These are phyloP conservation scores for Lasiosphaeria miniovina DNA, from an alignment of 495 filamentous ascomycete genomes.

Conservation along the genomic window DNA sequence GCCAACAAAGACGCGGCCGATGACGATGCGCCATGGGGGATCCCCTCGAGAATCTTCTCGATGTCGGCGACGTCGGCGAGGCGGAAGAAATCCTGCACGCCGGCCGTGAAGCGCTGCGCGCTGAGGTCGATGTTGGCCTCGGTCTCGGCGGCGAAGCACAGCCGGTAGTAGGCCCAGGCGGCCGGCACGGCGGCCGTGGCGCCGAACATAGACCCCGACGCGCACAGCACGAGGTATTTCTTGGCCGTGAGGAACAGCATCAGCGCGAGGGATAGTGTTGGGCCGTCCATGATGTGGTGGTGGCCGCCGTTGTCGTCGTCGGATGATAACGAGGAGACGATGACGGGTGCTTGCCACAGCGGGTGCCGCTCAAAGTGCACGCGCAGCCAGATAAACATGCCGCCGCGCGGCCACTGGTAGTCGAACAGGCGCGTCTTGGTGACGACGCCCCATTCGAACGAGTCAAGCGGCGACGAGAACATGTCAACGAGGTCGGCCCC, in stretches of 20 bases:
- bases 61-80: constrained; percentile 64
- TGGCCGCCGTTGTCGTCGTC: not conserved
- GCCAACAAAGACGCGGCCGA: not conserved
- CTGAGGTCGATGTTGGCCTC: constrained; percentile 61
- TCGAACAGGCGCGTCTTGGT: constrained; percentile 66
- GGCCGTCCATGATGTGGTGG: constrained; percentile 27
- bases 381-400: constrained; percentile 89
- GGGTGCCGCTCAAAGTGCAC: constrained; percentile 70
- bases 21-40: not conserved
- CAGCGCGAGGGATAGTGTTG: constrained; percentile 55
- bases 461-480: constrained; percentile 25
- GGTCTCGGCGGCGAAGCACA: constrained; percentile 82
- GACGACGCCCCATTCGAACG: constrained; percentile 62
- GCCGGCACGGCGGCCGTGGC: constrained; percentile 55
- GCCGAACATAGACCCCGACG: constrained; percentile 67
- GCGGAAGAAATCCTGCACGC: constrained; percentile 70
- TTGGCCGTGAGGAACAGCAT: constrained; percentile 70
- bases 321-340: constrained; percentile 7
- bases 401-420: constrained; percentile 77
- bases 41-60: constrained; percentile 44
- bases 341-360: constrained; percentile 48
- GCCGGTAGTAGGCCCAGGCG: constrained; percentile 65
- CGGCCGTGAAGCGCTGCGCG: constrained; percentile 62
- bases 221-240: constrained; percentile 64
- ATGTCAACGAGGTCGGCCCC: constrained; percentile 58